phyloP scores from a whole-genome alignment of 371 early-diverging fungal genomes.

The Mortierella sp. region DNA sequence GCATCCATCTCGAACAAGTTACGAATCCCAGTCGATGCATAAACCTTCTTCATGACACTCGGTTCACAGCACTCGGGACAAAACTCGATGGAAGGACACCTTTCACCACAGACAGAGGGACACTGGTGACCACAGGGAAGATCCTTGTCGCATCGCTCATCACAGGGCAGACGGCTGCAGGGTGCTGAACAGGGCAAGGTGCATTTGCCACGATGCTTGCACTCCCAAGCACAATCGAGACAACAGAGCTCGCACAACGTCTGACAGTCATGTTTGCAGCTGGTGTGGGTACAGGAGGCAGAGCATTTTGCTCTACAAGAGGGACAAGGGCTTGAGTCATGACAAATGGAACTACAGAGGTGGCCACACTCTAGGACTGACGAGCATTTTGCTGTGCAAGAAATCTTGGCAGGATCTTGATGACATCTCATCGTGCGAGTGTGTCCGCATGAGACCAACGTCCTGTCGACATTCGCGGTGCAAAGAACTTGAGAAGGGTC shows the following conservation, averaged over 20 bases:
- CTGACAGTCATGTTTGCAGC: conserved; percentile 58
- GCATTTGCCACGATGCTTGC: conserved; percentile 63
- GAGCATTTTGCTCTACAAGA: conserved; percentile 59
- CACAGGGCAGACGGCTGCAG: conserved; percentile 68
- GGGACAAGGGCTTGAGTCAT: conserved; percentile 47
- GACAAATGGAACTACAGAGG: conserved; percentile 39
- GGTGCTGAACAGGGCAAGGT: conserved; percentile 66
- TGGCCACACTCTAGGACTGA: conserved; percentile 32
- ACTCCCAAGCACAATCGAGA: conserved; percentile 61
- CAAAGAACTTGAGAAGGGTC: neutral
- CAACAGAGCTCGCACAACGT: conserved; percentile 60
- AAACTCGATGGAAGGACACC: conserved; percentile 58
- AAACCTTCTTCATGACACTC: conserved; percentile 6
- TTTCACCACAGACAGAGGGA: conserved; percentile 69
- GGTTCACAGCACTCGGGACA: conserved; percentile 58
- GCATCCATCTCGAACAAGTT: conserved; percentile 43
- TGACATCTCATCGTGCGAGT: neutral
- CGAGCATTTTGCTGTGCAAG: conserved; percentile 18
- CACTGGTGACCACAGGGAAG: conserved; percentile 66
- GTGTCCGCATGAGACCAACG: neutral
- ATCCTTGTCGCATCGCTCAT: conserved; percentile 59
- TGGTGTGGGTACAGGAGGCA: conserved; percentile 57
- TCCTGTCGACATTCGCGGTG: neutral
- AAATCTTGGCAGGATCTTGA: neutral
- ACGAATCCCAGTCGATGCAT: neutral